Conservation (phyloP, 805 yeast species). For the Yarrowia keelungensis region DNA sequence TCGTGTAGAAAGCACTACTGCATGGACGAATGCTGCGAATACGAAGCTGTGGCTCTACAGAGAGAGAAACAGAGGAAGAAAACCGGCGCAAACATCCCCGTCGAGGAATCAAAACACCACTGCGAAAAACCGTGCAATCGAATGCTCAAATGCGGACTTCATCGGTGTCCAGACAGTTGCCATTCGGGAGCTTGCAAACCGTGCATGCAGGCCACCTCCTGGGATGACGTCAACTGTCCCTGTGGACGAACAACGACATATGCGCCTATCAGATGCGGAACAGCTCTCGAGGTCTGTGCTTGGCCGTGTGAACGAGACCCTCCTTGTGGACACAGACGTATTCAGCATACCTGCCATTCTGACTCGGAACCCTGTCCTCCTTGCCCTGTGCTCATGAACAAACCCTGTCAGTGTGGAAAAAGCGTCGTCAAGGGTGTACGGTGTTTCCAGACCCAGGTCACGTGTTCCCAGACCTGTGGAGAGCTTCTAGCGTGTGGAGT, state of each 20-base stretch:
- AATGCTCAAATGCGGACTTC: constrained; percentile 69
- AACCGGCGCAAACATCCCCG: constrained; percentile 56
- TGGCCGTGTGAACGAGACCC: constrained; percentile 65
- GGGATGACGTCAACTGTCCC: constrained; percentile 74
- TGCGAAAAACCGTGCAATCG: constrained; percentile 73
- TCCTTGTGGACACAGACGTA: constrained; percentile 74
- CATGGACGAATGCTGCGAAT: constrained; percentile 69
- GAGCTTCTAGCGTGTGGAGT: constrained; percentile 56
- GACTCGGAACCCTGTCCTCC: constrained; percentile 71
- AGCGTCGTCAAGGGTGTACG: constrained; percentile 63
- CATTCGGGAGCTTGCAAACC: constrained; percentile 83
- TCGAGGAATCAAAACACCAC: constrained; percentile 75
- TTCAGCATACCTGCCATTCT: constrained; percentile 76
- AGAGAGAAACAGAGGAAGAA: constrained; percentile 61
- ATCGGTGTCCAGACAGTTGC: constrained; percentile 71
- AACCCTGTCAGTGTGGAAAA: constrained; percentile 69
- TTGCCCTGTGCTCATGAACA: constrained; percentile 69
- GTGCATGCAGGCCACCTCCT: constrained; percentile 76
- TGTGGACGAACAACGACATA: constrained; percentile 79
- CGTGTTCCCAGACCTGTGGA: constrained; percentile 74
- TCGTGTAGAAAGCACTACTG: constrained; percentile 87
- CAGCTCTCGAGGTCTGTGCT: constrained; percentile 66
- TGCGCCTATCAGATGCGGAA: constrained; percentile 89
- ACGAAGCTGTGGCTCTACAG: constrained; percentile 64
- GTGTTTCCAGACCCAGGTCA: constrained; percentile 71